A percentile compares a stretch with the other conserved stretches of the same genome.
Evolutionary conservation across 2,329 filamentous ascomycete genomes (phyloP).

Genomic region (Colletotrichum somersetense): DNA sequence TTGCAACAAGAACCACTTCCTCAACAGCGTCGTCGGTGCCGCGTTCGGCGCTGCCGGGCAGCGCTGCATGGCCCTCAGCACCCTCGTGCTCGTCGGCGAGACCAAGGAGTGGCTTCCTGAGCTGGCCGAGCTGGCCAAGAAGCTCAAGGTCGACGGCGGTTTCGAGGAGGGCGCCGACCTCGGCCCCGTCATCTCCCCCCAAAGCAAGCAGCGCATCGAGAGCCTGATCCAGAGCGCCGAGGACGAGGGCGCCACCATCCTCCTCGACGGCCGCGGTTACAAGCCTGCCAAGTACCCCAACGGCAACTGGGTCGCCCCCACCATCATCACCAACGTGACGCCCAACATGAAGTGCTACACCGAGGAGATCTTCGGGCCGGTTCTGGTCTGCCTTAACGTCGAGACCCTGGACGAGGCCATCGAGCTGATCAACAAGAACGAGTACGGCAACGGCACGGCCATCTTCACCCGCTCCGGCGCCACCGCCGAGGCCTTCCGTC

Average conservation of each 20-base stretch:
- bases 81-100: slow-evolving; percentile 85
- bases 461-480: slow-evolving; percentile 86
- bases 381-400: slow-evolving; percentile 84
- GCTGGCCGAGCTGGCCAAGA: slow-evolving; percentile 80
- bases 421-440: slow-evolving; percentile 84
- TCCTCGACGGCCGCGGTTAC: slow-evolving; percentile 84
- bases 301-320: slow-evolving; percentile 88
- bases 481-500: slow-evolving; percentile 82
- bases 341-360: slow-evolving; percentile 86
- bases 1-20: slow-evolving; percentile 90
- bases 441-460: slow-evolving; percentile 88
- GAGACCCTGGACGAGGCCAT: slow-evolving; percentile 84
- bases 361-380: slow-evolving; percentile 88
- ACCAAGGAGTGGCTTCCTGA: slow-evolving; percentile 86
- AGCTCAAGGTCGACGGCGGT: slow-evolving; percentile 80
- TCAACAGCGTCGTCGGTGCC: slow-evolving; percentile 86
- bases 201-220: slow-evolving; percentile 85
- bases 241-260: slow-evolving; percentile 82
- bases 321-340: slow-evolving; percentile 85
- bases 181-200: slow-evolving; percentile 83
- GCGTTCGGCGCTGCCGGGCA: slow-evolving; percentile 89
- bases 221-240: slow-evolving; percentile 80
- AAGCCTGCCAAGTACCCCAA: slow-evolving; percentile 84
- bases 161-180: slow-evolving; percentile 86
- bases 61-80: slow-evolving; percentile 88